phyloP scores from a whole-genome alignment of 2,329 filamentous ascomycete species.

The Penicillium hordei region DNA sequence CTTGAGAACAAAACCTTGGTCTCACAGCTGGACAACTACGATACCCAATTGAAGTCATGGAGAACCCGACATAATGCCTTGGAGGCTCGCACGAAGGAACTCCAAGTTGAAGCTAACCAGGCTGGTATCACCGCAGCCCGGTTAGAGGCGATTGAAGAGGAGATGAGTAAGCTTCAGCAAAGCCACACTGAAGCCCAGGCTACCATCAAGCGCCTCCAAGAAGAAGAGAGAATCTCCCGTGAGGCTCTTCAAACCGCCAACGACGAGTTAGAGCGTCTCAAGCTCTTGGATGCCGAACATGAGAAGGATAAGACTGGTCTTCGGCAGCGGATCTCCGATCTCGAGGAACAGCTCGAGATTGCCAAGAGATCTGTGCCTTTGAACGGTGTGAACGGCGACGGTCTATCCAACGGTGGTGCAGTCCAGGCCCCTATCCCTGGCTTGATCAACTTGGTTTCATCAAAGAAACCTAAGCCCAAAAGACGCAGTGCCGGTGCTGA shows the following conservation, averaged over 20 bases:
- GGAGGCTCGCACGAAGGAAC: conserved; percentile 85
- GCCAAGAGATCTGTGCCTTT: conserved; percentile 75
- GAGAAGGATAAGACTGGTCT: conserved; percentile 84
- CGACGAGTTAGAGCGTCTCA: conserved; percentile 76
- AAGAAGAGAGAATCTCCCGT: conserved; percentile 83
- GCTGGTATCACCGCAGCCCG: conserved; percentile 92
- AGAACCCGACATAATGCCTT: conserved; percentile 87
- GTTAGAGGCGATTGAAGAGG: conserved; percentile 86
- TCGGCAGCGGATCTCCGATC: conserved; percentile 81
- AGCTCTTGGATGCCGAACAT: conserved; percentile 69
- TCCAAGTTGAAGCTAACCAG: conserved; percentile 96
- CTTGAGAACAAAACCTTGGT: conserved; percentile 88
- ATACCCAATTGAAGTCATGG: conserved; percentile 94
- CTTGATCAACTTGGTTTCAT: conserved; percentile 93
- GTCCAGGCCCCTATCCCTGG: conserved; percentile 63
- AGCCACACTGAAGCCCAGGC: conserved; percentile 86
- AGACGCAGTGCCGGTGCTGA: conserved; percentile 86
- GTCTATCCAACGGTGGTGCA: conserved; percentile 63
- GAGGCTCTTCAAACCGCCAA: conserved; percentile 79
- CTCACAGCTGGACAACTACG: conserved; percentile 91
- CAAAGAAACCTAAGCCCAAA: conserved; percentile 85
- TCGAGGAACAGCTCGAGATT: conserved; percentile 88
- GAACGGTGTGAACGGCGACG: conserved; percentile 58
- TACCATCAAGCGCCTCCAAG: conserved; percentile 91
- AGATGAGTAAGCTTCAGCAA: conserved; percentile 87